Percentiles rank a stretch among this genome's conserved stretches.
These are phyloP conservation scores for Lepidium sativum DNA, from an alignment of 345 rosid species.

Conservation along the genomic window DNA sequence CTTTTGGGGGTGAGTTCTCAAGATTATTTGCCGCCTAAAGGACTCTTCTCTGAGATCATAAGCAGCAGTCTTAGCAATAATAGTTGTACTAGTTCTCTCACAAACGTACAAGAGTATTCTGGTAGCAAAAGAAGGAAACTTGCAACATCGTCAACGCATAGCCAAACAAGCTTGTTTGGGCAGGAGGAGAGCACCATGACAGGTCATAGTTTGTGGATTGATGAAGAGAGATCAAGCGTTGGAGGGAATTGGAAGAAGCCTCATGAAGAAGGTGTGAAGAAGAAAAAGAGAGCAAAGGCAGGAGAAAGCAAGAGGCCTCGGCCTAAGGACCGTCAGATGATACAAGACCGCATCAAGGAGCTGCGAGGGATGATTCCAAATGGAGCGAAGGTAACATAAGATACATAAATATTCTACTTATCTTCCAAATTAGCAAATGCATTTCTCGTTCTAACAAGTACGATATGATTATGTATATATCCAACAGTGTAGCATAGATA, in stretches of 20 bases:
- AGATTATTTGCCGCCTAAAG: constrained; percentile 35
- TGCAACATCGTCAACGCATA: constrained; percentile 34
- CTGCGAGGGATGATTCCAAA: constrained; percentile 78
- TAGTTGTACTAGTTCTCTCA: constrained; percentile 21
- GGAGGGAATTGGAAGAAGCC: constrained; percentile 38
- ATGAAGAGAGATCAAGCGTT: constrained; percentile 53
- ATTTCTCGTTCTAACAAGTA: not conserved
- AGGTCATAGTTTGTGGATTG: constrained; percentile 57
- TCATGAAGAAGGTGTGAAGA: constrained; percentile 37
- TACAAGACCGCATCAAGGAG: constrained; percentile 90
- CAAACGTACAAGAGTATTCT: constrained; percentile 16
- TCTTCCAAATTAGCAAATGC: not conserved
- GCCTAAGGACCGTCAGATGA: constrained; percentile 95
- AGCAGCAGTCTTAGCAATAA: constrained; percentile 48
- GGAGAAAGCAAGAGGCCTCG: constrained; percentile 83
- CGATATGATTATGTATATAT: not conserved
- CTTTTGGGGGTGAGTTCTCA: constrained; percentile 32
- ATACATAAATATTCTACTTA: too few relatives aligned
- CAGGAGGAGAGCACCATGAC: constrained; percentile 16
- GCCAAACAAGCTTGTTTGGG: constrained; percentile 4
- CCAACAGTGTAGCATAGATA: constrained; percentile 82
- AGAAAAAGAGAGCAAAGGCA: constrained; percentile 71
- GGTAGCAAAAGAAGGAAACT: constrained; percentile 40
- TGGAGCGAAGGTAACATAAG: constrained; percentile 87
- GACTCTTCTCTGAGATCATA: constrained; percentile 74